Evolutionary conservation across 2,329 filamentous ascomycete genomes (phyloP).

Genomic region (Nothophaeocryptopus gaeumannii): DNA sequence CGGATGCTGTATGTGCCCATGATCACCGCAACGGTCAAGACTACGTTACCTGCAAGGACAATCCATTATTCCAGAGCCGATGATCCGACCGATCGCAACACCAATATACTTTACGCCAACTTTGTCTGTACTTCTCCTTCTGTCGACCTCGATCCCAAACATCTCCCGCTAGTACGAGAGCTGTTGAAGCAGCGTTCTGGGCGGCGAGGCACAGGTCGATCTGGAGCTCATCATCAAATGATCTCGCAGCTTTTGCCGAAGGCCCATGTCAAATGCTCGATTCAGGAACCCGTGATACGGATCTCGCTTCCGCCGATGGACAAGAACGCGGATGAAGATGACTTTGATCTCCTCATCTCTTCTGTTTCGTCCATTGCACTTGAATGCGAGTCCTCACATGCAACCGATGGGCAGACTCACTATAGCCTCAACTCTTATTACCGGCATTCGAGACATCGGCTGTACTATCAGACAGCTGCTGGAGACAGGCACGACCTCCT

Average conservation of each 20-base stretch:
- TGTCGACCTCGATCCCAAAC: slow-evolving; percentile 85
- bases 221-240: slow-evolving; percentile 54
- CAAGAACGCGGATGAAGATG: slow-evolving; percentile 60
- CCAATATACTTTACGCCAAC: slow-evolving; percentile 95
- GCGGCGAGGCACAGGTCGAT: slow-evolving; percentile 3
- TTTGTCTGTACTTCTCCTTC: slow-evolving; percentile 94
- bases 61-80: slow-evolving; percentile 71
- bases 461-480: slow-evolving; percentile 90
- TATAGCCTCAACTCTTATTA: slow-evolving; percentile 83
- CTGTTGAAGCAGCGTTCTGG: slow-evolving; percentile 55
- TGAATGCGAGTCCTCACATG: slow-evolving; percentile 95
- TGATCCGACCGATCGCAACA: slow-evolving; percentile 77
- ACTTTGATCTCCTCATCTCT: slow-evolving; percentile 93
- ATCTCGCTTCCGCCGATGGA: slow-evolving; percentile 81
- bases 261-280: slow-evolving; percentile 88
- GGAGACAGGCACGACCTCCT: slow-evolving; percentile 83
- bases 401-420: slow-evolving; percentile 74
- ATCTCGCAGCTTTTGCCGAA: slow-evolving; percentile 92
- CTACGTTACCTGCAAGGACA: slow-evolving; percentile 90
- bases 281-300: slow-evolving; percentile 92
- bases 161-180: slow-evolving; percentile 79
- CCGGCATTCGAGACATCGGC: slow-evolving; percentile 76
- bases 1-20: slow-evolving; percentile 91
- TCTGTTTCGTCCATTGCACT: slow-evolving; percentile 91
- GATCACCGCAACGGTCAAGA: slow-evolving; percentile 92